Evolutionary conservation across 495 filamentous ascomycete genomes (phyloP).

Genomic region (Talaromyces liani): DNA sequence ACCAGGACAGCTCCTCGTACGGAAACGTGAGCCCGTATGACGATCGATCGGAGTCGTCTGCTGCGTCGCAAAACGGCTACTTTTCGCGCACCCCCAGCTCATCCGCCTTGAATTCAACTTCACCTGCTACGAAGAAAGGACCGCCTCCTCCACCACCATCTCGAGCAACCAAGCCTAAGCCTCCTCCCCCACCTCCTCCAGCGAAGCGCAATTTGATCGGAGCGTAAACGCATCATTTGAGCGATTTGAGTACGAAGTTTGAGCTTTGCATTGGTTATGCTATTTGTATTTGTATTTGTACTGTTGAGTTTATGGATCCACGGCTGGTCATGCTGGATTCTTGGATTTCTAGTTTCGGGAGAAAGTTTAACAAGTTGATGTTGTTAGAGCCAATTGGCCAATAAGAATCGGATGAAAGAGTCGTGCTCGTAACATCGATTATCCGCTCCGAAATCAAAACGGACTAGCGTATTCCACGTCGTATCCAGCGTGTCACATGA

Average conservation of each 20-base stretch:
- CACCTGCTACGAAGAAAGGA: conserved; percentile 51
- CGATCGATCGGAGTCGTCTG: conserved; percentile 52
- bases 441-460: background rate
- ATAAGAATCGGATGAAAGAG: background rate
- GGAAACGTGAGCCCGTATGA: conserved; percentile 49
- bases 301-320: background rate
- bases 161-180: conserved; percentile 61
- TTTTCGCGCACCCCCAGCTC: conserved; percentile 49
- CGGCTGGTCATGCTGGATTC: conserved; percentile 2
- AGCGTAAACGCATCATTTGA: conserved; percentile 10
- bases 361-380: too few species aligned
- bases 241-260: background rate
- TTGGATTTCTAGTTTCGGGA: background rate
- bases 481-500: background rate
- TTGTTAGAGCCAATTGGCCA: background rate
- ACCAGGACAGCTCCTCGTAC: conserved; percentile 54
- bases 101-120: conserved; percentile 31
- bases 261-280: background rate
- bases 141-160: conserved; percentile 81
- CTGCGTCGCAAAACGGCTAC: conserved; percentile 54
- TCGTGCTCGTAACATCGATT: background rate
- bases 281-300: background rate
- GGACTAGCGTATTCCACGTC: background rate
- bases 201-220: conserved; percentile 38
- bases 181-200: conserved; percentile 54